A percentile compares a stretch with the other conserved stretches of the same genome.
Conservation (phyloP, 2,329 filamentous ascomycete species). For the Thelonectria olida region DNA sequence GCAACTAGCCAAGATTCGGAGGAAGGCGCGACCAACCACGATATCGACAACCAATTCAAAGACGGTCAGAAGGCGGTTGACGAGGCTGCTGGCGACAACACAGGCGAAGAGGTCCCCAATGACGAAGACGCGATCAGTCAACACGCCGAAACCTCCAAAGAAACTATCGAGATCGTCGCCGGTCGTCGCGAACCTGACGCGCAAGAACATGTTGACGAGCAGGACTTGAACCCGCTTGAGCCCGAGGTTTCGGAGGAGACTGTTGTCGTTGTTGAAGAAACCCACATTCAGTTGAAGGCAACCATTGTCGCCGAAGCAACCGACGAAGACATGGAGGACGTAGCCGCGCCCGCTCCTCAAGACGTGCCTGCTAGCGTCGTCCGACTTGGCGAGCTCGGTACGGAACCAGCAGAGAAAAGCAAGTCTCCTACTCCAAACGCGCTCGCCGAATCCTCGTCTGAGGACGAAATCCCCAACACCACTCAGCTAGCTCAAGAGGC, state of each 20-base stretch:
- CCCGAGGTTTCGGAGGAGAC: neutral
- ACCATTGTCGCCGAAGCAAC: neutral
- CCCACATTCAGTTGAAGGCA: neutral
- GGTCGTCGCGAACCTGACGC: neutral
- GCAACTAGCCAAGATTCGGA: neutral
- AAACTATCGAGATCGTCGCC: neutral
- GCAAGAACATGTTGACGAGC: neutral
- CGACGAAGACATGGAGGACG: neutral
- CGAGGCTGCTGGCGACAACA: no score
- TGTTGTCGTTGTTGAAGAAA: neutral
- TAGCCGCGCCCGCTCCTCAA: neutral
- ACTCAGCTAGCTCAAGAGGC: neutral
- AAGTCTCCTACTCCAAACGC: neutral
- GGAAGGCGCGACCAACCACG: neutral
- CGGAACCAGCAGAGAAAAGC: neutral
- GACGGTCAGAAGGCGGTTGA: neutral
- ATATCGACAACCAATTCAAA: neutral
- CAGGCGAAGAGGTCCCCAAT: no score
- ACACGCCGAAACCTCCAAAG: neutral
- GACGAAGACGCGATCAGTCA: neutral
- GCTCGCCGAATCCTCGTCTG: neutral
- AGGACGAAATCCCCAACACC: neutral
- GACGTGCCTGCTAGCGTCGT: neutral
- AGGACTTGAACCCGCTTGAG: neutral
- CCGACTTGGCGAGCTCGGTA: neutral